Evolutionary conservation across 331 rosid genomes (phyloP), one percentile per base, ranked within the genome.

Genomic region (Stylosanthes scabra): DNA sequence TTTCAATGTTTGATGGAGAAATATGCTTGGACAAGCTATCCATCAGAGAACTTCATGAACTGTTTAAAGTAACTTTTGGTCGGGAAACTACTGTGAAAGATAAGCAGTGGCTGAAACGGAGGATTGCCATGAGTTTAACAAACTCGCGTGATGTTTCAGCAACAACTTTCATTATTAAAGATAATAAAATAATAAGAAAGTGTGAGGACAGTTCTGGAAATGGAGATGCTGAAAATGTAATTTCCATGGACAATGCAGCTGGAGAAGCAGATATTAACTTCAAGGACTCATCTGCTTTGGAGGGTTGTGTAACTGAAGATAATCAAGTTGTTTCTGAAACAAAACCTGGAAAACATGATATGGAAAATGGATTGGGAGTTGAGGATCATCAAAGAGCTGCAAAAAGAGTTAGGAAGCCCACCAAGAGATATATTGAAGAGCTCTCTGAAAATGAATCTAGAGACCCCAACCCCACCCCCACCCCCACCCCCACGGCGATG

Each of bases 401-500:
- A 3, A 95, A 95, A 88, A 89, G 99, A 83, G 70, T 92, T 44
- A 86, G 99, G 61, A 95, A 86, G 86, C 99, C 99, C 68, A 95
- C 99, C 5, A 92, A 72, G 84, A 84, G 99, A 87, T 95, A 95
- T 77, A 95, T 95, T 83, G 99, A 95, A 90, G 99, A 95, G 78
- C 92, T 90, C 72, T 91, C 99, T 59, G 96, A 90, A 84, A 85
- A 50, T 72, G 98, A 92, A 76, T 82, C 84, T 46, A 83, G 85
- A 87, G 97, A 91, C 63, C 66, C 27, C 67, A 78, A 68, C 72
- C 92, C 75, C 25, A 20, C 25, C 72, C 92, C 75, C 56, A 90
- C 83, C 72, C 92, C 75, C 25, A 20, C 25, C 72, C 92, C 75
- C 56, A 90, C 83, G 78, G 82, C 67, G 76, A 82, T 67, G 67